Percentiles rank a stretch among this genome's conserved stretches.
phyloP scores from a whole-genome alignment of 192 early-diverging fungal species.

The Backusella sp. region DNA sequence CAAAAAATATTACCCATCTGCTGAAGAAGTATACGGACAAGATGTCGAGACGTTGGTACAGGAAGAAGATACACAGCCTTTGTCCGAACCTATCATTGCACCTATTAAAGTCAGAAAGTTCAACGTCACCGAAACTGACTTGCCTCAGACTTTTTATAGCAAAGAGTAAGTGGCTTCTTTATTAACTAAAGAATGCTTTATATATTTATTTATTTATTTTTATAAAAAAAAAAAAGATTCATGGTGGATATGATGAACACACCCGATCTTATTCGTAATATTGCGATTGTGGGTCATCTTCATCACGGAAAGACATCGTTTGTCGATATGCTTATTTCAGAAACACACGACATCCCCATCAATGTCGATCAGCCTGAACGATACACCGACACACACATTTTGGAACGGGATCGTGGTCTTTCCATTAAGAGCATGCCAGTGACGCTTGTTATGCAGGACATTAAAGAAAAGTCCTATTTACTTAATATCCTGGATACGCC shows the following conservation, averaged over 20 bases:
- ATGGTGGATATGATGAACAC: constrained; percentile 78
- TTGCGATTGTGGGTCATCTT: constrained; percentile 91
- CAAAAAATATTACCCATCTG: constrained; percentile 98
- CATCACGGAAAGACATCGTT: constrained; percentile 98
- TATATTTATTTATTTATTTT: too few species aligned
- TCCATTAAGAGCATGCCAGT: constrained; percentile 95
- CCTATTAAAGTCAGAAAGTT: constrained; percentile 88
- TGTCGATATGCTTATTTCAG: constrained; percentile 86
- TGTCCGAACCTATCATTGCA: constrained; percentile 92
- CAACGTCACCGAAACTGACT: constrained; percentile 77
- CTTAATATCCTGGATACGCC: constrained; percentile 95
- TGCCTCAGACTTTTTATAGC: constrained; percentile 81
- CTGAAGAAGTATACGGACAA: constrained; percentile 92
- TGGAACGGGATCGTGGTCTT: constrained; percentile 88
- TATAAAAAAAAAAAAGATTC: constrained; percentile 49
- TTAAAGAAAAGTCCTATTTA: constrained; percentile 83
- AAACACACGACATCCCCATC: constrained; percentile 72
- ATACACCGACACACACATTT: constrained; percentile 90
- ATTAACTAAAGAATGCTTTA: not conserved
- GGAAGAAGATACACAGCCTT: constrained; percentile 96
- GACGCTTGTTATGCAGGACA: constrained; percentile 84
- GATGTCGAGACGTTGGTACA: constrained; percentile 96
- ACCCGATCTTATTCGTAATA: constrained; percentile 83
- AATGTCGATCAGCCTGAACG: constrained; percentile 60
- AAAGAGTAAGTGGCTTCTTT: constrained; percentile 68